Percentiles rank a stretch among this genome's conserved stretches.
Evolutionary conservation across 2,329 filamentous ascomycete genomes (phyloP).

Genomic region (Fusarium sp.): DNA sequence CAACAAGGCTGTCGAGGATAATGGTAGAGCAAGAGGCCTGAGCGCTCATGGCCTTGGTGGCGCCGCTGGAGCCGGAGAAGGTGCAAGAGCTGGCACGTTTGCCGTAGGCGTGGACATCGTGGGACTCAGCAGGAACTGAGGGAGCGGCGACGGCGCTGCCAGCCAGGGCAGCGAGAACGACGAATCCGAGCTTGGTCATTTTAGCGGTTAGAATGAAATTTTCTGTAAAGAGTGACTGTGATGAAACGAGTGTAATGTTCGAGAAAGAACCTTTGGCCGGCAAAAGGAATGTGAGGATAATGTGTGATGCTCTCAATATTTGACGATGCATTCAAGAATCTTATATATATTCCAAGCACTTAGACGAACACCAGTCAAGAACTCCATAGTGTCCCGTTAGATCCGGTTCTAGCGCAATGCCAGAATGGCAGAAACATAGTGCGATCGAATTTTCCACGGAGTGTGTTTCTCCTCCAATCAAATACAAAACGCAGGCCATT

Average conservation of each 20-base stretch:
- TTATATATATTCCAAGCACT: constrained; percentile 21
- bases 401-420: constrained; percentile 1
- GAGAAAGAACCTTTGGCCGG: constrained; percentile 30
- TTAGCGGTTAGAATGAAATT: constrained; percentile 1
- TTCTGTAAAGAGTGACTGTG: constrained; percentile 5
- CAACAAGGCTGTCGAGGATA: constrained; percentile 29
- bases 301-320: background rate
- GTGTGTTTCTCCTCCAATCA: constrained; percentile 30
- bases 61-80: constrained; percentile 40
- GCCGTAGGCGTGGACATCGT: constrained; percentile 19
- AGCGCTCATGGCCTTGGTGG: constrained; percentile 28
- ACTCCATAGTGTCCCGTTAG: background rate
- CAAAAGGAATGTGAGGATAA: constrained; percentile 32
- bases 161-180: constrained; percentile 37
- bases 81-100: constrained; percentile 41
- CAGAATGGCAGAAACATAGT: background rate
- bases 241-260: constrained; percentile 11
- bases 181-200: constrained; percentile 33
- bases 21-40: constrained; percentile 40
- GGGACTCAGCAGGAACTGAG: constrained; percentile 19
- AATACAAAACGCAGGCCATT: rapidly evolving
- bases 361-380: background rate
- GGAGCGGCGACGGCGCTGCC: constrained; percentile 36
- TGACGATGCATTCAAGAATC: background rate
- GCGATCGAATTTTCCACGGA: background rate